Base-by-base conservation (phyloP, 306 rosid species). In the Vigna radiata region DNA sequence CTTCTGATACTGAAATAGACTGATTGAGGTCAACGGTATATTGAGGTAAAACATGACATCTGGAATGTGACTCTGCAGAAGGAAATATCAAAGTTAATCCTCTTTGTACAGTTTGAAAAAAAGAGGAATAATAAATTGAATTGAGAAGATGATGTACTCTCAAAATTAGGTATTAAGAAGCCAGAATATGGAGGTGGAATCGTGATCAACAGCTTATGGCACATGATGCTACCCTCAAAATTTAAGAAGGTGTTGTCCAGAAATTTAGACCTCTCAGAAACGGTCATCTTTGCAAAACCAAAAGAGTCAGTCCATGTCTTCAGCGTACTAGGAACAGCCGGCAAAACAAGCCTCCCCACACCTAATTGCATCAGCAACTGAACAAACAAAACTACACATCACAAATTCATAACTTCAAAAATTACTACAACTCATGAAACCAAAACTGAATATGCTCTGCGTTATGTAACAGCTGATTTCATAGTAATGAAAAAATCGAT, bases 321-420 rank as follows among this genome's bases (percentile, higher is more conserved):
- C 29, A 92, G 85, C 79, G 87, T 88, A 46, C 87, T 85, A n/a
- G 90, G 88, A 68, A 85, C 85, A 10, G 97, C 91, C 4, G 98
- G 96, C 85, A 94, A 86, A 77, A 94, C 86, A 55, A 94, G 83
- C 55, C 90, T 87, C 85, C 92, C 90, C 60, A 90, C 97, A 79
- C 96, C 97, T 72, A 91, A 70, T 68, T 86, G 90, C 85, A 23
- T 65, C 54, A 94, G 96, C 76, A 36, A 79, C 98, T 94, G 89
- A 36, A 69, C 55, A 74, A 50, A 68, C 36, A 41, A 59, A 72
- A 67, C 43, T 23, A 68, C 12, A 63, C 17, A 73, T 74, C 41
- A 68, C n/a, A 37, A 63, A 49, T n/a, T 41, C 46, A 72, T 37
- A 17, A 62, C 13, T 13, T 39, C 9, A 19, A 19, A 19, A n/a